Base-by-base conservation (phyloP, 306 rosid species). In the Inga leiocalycina region DNA sequence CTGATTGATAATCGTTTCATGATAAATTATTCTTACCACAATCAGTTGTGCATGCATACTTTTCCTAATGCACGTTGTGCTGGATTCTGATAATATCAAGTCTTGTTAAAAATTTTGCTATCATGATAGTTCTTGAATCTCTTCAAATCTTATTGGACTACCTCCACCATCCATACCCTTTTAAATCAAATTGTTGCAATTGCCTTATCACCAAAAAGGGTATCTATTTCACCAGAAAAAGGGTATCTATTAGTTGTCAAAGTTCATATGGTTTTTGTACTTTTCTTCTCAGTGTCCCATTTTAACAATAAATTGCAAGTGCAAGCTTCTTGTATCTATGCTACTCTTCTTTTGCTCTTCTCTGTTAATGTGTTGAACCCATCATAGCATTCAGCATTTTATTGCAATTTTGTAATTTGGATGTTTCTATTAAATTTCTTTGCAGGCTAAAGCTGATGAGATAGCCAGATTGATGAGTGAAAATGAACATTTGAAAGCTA, bases 381-480 rank as follows among this genome's bases (percentile, higher is more conserved):
- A 76, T 39, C 57, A 73, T 75, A 32, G n/a, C 49, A 75, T 67
- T 83, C 16, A n/a, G 57, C 49, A 56, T 79, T 62, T 76, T 49
- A 49, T 72, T 73, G 65, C 74, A 43, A 68, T 66, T 76, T 83
- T 32, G 43, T 74, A 49, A 74, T 76, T 75, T 27, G 27, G 74
- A 76, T 37, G 20, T 24, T 59, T 41, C 70, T 39, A 34, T 76
- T 57, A n/a, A 69, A 73, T 88, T 49, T 78, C 70, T 81, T 79
- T 75, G 79, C 91, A 97, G 99, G 97, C 95, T 79, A 97, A 97
- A 87, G 99, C 99, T 71, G 98, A 94, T 57, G 99, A 97, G 80
- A 97, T 97, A 77, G 97, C 98, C 30, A 97, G 88, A 87, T 72
- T 97, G 86, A 97, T 94, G 98, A 94, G 94, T 84, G 99, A 97